Base-by-base conservation (phyloP, 345 rosid species). In the Eutrema heterophyllum region DNA sequence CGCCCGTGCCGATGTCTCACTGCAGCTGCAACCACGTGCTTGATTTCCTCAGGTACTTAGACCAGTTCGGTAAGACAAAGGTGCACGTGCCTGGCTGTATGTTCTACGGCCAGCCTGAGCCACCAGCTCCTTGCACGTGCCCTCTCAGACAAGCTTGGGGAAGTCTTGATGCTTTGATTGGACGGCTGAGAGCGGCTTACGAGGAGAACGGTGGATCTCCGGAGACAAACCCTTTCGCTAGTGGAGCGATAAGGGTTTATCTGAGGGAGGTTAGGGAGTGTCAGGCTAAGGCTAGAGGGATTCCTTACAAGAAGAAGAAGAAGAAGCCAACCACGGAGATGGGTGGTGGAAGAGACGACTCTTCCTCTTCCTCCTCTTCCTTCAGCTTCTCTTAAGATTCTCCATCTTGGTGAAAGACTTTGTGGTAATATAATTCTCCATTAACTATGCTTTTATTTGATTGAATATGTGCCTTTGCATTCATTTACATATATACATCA, bases 71-170 rank as follows among this genome's bases (percentile, higher is more conserved):
- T n/a, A 89, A 89, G 81, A 89, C 95, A 6, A 89, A 87, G 75
- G 95, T 89, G 40, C 95, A 89, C 74, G 72, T 85, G 7, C 87
- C 84, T 70, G 91, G 91, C 1, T 91, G 97, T 79, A 82, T 86
- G 79, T 91, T 89, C 73, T 91, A 80, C 16, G 97, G 97, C 0
- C 91, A 87, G 76, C 97, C 97, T 1, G 96, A 89, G 70, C 97
- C 97, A 1, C 97, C 97, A 5, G 96, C 93, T 33, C 93, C 97
- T 21, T 91, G 97, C 73, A 84, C 95, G 7, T 91, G 97, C 46
- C 96, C 97, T 0, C 85, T 89, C 2, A 77, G 91, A 58, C 97
- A 91, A 78, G 97, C 97, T 57, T 91, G 97, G 97, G 95, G 97
- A 39, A 87, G 93, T 68, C 97, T 91, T 5, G 97, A 91, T 71